phyloP scores from a whole-genome alignment of 495 filamentous ascomycete genomes.

The Aspergillus haitiensis region DNA sequence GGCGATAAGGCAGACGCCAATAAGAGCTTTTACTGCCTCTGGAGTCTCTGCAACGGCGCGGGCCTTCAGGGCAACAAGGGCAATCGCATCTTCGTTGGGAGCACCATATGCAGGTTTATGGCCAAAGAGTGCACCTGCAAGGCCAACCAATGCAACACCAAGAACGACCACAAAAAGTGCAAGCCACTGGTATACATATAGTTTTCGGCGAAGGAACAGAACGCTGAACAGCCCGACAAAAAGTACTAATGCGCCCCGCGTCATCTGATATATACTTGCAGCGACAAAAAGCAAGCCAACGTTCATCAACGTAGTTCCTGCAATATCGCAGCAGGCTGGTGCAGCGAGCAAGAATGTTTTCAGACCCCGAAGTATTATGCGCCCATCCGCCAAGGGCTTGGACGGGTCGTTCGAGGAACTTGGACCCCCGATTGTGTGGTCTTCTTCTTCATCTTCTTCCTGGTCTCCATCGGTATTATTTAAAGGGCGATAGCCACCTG shows the following conservation, averaged over 20 bases:
- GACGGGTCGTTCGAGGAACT: conserved; percentile 44
- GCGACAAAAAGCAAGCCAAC: conserved; percentile 90
- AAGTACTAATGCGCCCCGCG: conserved; percentile 85
- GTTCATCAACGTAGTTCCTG: conserved; percentile 96
- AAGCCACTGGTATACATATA: conserved; percentile 85
- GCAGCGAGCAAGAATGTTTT: conserved; percentile 76
- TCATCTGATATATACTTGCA: conserved; percentile 98
- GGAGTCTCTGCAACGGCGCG: conserved; percentile 43
- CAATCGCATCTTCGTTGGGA: conserved; percentile 34
- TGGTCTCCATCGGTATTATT: conserved; percentile 39
- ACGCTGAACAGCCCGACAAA: conserved; percentile 97
- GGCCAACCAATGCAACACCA: conserved; percentile 85
- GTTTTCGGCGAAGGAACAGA: conserved; percentile 74
- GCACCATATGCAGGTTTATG: conserved; percentile 55
- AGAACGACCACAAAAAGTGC: conserved; percentile 81
- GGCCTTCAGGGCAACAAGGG: conserved; percentile 29
- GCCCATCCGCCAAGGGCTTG: conserved; percentile 51
- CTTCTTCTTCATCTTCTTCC: conserved; percentile 49
- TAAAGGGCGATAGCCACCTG: conserved; percentile 66
- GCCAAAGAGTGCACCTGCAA: conserved; percentile 79
- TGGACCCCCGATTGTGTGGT: conserved; percentile 32
- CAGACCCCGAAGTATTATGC: conserved; percentile 65
- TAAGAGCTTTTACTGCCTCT: conserved; percentile 67
- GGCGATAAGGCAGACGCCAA: conserved; percentile 87
- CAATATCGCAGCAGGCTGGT: conserved; percentile 90